Evolutionary conservation across 768 basidiomycete species (phyloP).

Genomic region (Kwoniella mangroviensis): DNA sequence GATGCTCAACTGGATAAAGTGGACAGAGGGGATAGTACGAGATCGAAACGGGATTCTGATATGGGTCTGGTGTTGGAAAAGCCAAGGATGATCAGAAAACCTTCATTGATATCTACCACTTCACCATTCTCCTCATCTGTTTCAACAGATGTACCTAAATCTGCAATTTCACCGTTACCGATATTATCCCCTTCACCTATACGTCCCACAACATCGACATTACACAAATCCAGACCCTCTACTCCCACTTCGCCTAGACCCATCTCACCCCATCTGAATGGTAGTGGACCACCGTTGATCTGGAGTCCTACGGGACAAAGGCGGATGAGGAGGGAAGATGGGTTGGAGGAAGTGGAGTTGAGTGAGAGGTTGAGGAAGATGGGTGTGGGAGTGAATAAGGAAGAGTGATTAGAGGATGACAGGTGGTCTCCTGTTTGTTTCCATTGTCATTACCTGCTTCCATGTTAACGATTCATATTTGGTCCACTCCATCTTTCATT

Average conservation of each 20-base stretch:
- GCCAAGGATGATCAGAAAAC: background rate
- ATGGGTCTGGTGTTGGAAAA: background rate
- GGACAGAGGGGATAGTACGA: background rate
- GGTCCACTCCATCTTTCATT: no score
- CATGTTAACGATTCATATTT: no score
- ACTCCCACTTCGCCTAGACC: constrained; percentile 12
- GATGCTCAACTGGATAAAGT: background rate
- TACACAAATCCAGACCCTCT: background rate
- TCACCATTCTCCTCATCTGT: background rate
- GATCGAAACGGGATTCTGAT: background rate
- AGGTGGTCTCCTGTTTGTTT: background rate
- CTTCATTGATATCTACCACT: constrained; percentile 16
- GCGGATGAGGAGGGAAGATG: constrained; percentile 28
- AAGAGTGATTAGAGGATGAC: background rate
- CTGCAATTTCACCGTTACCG: background rate
- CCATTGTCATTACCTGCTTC: background rate
- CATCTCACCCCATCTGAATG: background rate
- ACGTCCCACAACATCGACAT: no score
- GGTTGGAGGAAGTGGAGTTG: constrained; percentile 42
- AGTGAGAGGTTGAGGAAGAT: constrained; percentile 45
- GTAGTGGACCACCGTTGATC: constrained; percentile 2
- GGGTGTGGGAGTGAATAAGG: background rate
- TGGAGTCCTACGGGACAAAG: constrained; percentile 17
- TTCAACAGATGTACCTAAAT: background rate
- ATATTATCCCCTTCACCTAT: constrained; percentile 12